Evolutionary conservation across 1,284 basidiomycete genomes (phyloP).

Genomic region (Irpex sp.): DNA sequence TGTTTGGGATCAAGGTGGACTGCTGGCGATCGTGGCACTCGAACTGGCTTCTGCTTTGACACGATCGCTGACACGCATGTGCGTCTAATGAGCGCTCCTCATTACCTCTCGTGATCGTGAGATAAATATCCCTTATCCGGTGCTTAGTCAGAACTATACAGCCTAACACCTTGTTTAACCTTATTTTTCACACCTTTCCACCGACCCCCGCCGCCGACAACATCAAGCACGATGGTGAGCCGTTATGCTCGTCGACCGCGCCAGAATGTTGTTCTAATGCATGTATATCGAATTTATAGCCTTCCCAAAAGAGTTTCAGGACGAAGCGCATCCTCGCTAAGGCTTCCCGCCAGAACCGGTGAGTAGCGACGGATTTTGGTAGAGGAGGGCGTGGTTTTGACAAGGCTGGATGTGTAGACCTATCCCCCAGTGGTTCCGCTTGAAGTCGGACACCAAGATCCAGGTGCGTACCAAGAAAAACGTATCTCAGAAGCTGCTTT

Average conservation of each 20-base stretch:
- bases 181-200: slow-evolving; percentile 31
- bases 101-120: slow-evolving; percentile 13
- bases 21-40: background rate
- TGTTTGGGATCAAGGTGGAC: background rate
- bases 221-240: slow-evolving; percentile 31
- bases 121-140: slow-evolving; percentile 14
- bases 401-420: slow-evolving; percentile 48
- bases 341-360: slow-evolving; percentile 95
- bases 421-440: slow-evolving; percentile 97
- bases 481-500: background rate
- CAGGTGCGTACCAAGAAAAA: slow-evolving; percentile 61
- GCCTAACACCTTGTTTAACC: slow-evolving; percentile 25
- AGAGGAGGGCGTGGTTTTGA: slow-evolving; percentile 6
- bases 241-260: slow-evolving; percentile 9
- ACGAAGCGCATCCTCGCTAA: slow-evolving; percentile 97
- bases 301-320: slow-evolving; percentile 97
- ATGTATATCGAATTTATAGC: slow-evolving; percentile 42
- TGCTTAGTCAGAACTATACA: slow-evolving; percentile 38
- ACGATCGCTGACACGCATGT: background rate
- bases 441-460: slow-evolving; percentile 95
- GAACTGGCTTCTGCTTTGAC: background rate
- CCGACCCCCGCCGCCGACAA: slow-evolving; percentile 25
- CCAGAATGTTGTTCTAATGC: background rate
- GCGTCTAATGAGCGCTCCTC: background rate
- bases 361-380: slow-evolving; percentile 25